Conservation (phyloP, 768 basidiomycete genomes). For the Pleurotus salmoneostramineus region DNA sequence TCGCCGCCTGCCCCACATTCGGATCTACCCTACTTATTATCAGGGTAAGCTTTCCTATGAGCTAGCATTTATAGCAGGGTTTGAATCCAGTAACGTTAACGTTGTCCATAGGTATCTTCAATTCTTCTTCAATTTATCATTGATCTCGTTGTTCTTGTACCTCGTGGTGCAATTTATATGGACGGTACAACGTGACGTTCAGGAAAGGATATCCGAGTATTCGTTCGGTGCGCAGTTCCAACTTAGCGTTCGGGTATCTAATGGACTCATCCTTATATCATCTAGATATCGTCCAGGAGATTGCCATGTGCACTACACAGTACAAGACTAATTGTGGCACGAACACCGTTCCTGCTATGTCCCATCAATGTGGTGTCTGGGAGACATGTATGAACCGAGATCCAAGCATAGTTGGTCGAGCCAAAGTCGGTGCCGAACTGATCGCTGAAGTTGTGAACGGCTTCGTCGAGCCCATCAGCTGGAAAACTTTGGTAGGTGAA, state of each 20-base stretch:
- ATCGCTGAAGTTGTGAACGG: constrained; percentile 95
- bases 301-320: constrained; percentile 76
- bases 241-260: constrained; percentile 14
- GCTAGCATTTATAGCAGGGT: neutral
- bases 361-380: constrained; percentile 83
- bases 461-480: constrained; percentile 96
- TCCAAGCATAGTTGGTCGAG: constrained; percentile 83
- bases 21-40: constrained; percentile 75
- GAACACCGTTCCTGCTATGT: constrained; percentile 83
- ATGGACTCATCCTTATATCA: neutral
- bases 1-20: constrained; percentile 50
- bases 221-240: constrained; percentile 65
- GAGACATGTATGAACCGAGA: constrained; percentile 95
- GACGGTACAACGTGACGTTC: constrained; percentile 88
- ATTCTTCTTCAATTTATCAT: constrained; percentile 88
- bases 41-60: constrained; percentile 60
- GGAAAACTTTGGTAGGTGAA: constrained; percentile 85
- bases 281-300: constrained; percentile 88
- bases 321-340: constrained; percentile 81
- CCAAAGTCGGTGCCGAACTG: constrained; percentile 88
- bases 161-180: constrained; percentile 82
- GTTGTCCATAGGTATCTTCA: constrained; percentile 70
- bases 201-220: constrained; percentile 81
- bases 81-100: constrained; percentile 12
- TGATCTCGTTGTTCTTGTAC: constrained; percentile 82